A percentile compares a stretch with the other conserved stretches of the same genome.
phyloP scores from a whole-genome alignment of 805 yeast species.

The Metschnikowia continentalis region DNA sequence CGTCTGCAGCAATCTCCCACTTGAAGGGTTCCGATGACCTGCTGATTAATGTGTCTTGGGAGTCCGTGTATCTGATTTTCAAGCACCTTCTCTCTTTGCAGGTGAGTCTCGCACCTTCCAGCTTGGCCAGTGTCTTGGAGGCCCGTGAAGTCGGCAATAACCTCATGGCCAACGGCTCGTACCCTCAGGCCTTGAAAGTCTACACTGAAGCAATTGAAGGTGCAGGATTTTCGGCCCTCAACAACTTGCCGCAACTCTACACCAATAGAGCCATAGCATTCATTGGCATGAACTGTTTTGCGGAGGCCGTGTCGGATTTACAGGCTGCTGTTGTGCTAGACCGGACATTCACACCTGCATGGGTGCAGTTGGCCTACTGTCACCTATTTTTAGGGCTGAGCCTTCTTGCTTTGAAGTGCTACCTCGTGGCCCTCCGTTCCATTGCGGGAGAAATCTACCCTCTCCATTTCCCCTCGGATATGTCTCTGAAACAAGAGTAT shows the following conservation, averaged over 20 bases:
- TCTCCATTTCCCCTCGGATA: constrained; percentile 15
- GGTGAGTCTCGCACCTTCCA: neutral
- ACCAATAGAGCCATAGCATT: constrained; percentile 40
- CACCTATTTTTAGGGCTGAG: constrained; percentile 38
- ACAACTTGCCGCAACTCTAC: constrained; percentile 27
- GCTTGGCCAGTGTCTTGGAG: constrained; percentile 5
- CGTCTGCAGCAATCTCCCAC: constrained; percentile 6
- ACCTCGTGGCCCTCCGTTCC: constrained; percentile 28
- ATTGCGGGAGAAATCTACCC: constrained; percentile 32
- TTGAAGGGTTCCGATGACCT: constrained; percentile 3
- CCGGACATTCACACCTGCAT: constrained; percentile 36
- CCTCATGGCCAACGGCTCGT: constrained; percentile 32
- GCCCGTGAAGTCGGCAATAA: constrained; percentile 41
- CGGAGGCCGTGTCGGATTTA: constrained; percentile 37
- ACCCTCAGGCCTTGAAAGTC: constrained; percentile 36
- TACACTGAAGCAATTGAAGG: constrained; percentile 35
- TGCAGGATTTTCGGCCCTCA: constrained; percentile 14
- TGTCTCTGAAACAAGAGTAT: constrained; percentile 17
- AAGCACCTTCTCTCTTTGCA: constrained; percentile 6
- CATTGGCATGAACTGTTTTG: constrained; percentile 38
- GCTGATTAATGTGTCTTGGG: constrained; percentile 4
- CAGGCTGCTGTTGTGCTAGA: constrained; percentile 29
- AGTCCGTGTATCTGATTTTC: constrained; percentile 7
- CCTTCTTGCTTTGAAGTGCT: constrained; percentile 30
- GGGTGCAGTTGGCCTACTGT: constrained; percentile 43